phyloP scores from a whole-genome alignment of 1,284 basidiomycete species.

The Pseudozyma sp. region DNA sequence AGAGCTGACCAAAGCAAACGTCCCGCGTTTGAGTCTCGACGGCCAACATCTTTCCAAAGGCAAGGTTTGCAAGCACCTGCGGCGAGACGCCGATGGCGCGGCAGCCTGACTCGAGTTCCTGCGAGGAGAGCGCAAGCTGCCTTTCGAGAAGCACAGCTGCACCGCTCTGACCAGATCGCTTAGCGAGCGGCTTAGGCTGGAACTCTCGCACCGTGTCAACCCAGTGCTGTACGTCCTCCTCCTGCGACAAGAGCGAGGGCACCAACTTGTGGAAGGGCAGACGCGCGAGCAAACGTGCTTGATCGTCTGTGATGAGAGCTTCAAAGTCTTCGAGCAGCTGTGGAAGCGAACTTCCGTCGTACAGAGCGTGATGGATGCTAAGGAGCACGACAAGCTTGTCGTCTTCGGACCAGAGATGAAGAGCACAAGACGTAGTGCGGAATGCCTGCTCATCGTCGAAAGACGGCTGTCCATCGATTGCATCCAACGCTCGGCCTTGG shows the following conservation, averaged over 20 bases:
- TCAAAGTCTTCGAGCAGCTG: conserved; percentile 53
- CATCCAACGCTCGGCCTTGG: conserved; percentile 2
- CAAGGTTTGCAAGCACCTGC: conserved; percentile 57
- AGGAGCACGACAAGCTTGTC: conserved; percentile 13
- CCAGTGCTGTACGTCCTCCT: conserved; percentile 52
- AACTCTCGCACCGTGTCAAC: conserved; percentile 30
- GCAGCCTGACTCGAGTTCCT: conserved; percentile 29
- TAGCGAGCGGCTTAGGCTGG: conserved; percentile 22
- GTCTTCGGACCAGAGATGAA: conserved; percentile 33
- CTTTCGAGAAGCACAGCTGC: conserved; percentile 17
- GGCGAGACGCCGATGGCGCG: conserved; percentile 45
- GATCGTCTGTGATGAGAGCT: conserved; percentile 3
- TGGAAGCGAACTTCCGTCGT: conserved; percentile 55
- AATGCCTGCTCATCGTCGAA: conserved; percentile 56
- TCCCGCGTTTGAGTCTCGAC: conserved; percentile 38
- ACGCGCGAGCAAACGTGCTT: conserved; percentile 2
- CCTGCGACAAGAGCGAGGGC: conserved; percentile 49
- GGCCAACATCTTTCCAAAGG: conserved; percentile 57
- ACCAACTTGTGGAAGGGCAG: conserved; percentile 45
- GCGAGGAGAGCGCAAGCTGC: conserved; percentile 16
- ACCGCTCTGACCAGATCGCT: conserved; percentile 1
- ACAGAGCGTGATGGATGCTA: conserved; percentile 58
- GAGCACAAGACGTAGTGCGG: conserved; percentile 44
- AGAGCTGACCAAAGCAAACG: conserved; percentile 64
- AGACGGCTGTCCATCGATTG: conserved; percentile 26